phyloP scores from a whole-genome alignment of 352 stramenopile genomes.

The Globisporangium carolinianum region DNA sequence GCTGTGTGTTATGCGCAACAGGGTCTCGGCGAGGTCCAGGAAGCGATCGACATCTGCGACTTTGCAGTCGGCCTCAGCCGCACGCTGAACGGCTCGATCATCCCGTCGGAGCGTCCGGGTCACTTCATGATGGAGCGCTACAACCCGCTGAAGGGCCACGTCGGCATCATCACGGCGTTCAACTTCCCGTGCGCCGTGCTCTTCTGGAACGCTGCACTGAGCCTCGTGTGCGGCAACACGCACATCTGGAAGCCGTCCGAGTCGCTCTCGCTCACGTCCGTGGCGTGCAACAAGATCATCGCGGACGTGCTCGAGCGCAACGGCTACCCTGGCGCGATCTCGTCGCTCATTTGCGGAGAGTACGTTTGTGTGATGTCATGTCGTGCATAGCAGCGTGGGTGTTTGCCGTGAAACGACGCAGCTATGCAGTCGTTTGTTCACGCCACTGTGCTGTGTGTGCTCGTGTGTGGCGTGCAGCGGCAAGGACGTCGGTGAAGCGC shows the following conservation, averaged over 20 bases:
- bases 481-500: constrained; percentile 75
- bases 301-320: constrained; percentile 84
- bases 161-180: constrained; percentile 92
- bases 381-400: neutral
- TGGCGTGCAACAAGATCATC: constrained; percentile 90
- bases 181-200: constrained; percentile 90
- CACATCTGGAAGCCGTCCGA: constrained; percentile 90
- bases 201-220: constrained; percentile 90
- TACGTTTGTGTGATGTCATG: constrained; percentile 1
- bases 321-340: constrained; percentile 74
- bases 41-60: constrained; percentile 93
- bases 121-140: constrained; percentile 94
- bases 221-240: constrained; percentile 88
- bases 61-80: constrained; percentile 90
- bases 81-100: constrained; percentile 83
- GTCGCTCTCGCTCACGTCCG: constrained; percentile 84
- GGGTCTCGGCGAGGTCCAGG: constrained; percentile 90
- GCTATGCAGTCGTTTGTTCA: too few species aligned
- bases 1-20: constrained; percentile 11
- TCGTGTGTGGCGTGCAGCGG: constrained; percentile 21
- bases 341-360: constrained; percentile 77
- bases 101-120: constrained; percentile 85
- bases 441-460: neutral
- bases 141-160: constrained; percentile 90
- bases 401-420: too few species aligned